Evolutionary conservation across 257 asterid genomes (phyloP).

Genomic region (Buddleja alternifolia): DNA sequence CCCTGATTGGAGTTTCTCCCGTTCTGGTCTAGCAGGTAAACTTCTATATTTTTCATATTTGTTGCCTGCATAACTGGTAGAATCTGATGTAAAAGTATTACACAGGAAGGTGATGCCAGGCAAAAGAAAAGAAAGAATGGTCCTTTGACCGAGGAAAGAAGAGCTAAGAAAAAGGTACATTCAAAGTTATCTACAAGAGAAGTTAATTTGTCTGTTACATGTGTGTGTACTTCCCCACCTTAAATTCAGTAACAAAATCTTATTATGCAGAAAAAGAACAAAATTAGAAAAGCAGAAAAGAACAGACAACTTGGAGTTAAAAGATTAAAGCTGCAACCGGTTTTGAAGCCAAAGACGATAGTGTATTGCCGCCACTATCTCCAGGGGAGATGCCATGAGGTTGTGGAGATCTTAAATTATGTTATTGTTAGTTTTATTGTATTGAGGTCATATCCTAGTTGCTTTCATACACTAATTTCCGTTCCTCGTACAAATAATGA

Average conservation of each 20-base stretch:
- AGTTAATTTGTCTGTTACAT: slow-evolving; percentile 5
- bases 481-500: slow-evolving; percentile 10
- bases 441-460: slow-evolving; percentile 26
- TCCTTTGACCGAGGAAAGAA: slow-evolving; percentile 62
- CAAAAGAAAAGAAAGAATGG: slow-evolving; percentile 64
- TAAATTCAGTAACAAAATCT: slow-evolving; percentile 23
- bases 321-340: slow-evolving; percentile 75
- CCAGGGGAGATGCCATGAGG: slow-evolving; percentile 92
- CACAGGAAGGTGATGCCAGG: slow-evolving; percentile 52
- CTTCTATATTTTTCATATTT: slow-evolving; percentile 15
- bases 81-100: slow-evolving; percentile 32
- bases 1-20: slow-evolving; percentile 8
- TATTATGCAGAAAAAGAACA: slow-evolving; percentile 65
- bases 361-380: slow-evolving; percentile 75
- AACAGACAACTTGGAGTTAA: slow-evolving; percentile 74
- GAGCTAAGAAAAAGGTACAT: slow-evolving; percentile 70
- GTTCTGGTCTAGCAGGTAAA: slow-evolving; percentile 1
- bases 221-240: slow-evolving; percentile 19
- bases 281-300: slow-evolving; percentile 76
- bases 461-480: slow-evolving; percentile 3
- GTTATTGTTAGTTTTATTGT: slow-evolving; percentile 22
- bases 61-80: slow-evolving; percentile 17
- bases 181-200: slow-evolving; percentile 4
- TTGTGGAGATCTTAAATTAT: slow-evolving; percentile 34
- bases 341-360: slow-evolving; percentile 59